A percentile compares a stretch with the other conserved stretches of the same genome.
Evolutionary conservation across 2,329 filamentous ascomycete species (phyloP).

Genomic region (Ascochyta pisi): DNA sequence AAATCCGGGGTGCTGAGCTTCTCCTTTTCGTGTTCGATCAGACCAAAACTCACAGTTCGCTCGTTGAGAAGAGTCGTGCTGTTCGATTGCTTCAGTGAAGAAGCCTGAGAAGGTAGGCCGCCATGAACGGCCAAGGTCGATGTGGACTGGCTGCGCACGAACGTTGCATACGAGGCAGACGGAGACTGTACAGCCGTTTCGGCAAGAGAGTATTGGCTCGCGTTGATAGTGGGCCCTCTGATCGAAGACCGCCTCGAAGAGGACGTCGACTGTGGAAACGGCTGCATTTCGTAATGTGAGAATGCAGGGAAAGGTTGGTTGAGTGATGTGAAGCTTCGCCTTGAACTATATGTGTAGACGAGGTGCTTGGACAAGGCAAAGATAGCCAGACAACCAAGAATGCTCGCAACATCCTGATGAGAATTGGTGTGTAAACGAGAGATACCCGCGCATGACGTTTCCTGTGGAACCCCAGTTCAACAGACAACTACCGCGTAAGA

Average conservation of each 20-base stretch:
- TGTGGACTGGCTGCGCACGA: conserved; percentile 3
- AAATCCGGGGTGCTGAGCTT: neutral
- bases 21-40: neutral
- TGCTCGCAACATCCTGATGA: conserved; percentile 10
- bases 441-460: conserved; percentile 13
- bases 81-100: neutral
- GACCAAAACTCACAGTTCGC: neutral
- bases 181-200: conserved; percentile 14
- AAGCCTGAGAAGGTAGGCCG: conserved; percentile 7
- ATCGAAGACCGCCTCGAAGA: conserved; percentile 19
- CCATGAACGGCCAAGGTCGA: conserved; percentile 7
- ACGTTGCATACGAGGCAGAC: conserved; percentile 6
- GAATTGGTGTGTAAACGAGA: neutral
- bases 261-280: conserved; percentile 12
- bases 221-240: neutral
- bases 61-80: neutral
- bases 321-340: neutral
- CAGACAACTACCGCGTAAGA: conserved; percentile 3
- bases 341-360: conserved; percentile 11
- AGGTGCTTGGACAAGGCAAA: neutral
- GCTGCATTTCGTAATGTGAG: conserved; percentile 2
- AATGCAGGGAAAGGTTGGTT: neutral
- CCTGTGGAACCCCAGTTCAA: conserved; percentile 7
- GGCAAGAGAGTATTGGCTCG: conserved; percentile 15
- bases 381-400: conserved; percentile 19